A percentile compares a stretch with the other conserved stretches of the same genome.
Evolutionary conservation across 208 protist genomes (phyloP).

Genomic region (Leishmania aethiopica): DNA sequence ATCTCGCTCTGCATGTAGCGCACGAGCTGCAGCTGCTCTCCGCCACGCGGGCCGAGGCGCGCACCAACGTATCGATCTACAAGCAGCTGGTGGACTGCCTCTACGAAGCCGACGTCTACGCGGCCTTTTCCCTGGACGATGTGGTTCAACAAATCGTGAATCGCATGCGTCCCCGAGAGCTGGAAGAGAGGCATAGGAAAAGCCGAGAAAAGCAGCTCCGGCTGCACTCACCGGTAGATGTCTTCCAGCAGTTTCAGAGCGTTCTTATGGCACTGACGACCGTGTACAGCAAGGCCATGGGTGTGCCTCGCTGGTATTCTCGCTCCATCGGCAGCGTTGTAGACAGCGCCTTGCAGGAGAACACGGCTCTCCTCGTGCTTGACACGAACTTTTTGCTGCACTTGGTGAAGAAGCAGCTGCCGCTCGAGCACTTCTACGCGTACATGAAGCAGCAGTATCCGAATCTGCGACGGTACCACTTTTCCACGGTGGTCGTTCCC

Average conservation of each 20-base stretch:
- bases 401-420: slow-evolving; percentile 68
- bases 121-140: slow-evolving; percentile 47
- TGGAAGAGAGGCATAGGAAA: neutral
- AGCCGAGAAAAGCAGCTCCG: slow-evolving; percentile 51
- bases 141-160: slow-evolving; percentile 56
- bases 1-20: slow-evolving; percentile 50
- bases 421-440: slow-evolving; percentile 71
- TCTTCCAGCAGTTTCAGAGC: slow-evolving; percentile 47
- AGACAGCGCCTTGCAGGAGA: slow-evolving; percentile 34
- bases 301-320: slow-evolving; percentile 53
- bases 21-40: slow-evolving; percentile 58
- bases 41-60: slow-evolving; percentile 37
- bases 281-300: slow-evolving; percentile 50
- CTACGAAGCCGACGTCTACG: slow-evolving; percentile 69
- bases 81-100: slow-evolving; percentile 61
- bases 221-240: slow-evolving; percentile 44
- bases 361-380: slow-evolving; percentile 56
- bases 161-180: slow-evolving; percentile 53
- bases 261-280: slow-evolving; percentile 51
- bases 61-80: slow-evolving; percentile 35
- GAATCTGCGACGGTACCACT: slow-evolving; percentile 27
- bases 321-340: slow-evolving; percentile 44
- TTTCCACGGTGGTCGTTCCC: slow-evolving; percentile 60
- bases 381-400: slow-evolving; percentile 91
- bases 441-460: slow-evolving; percentile 64